These are phyloP conservation scores for Thraustochytrium sp. DNA, from an alignment of 352 stramenopile genomes.

Conservation along the genomic window DNA sequence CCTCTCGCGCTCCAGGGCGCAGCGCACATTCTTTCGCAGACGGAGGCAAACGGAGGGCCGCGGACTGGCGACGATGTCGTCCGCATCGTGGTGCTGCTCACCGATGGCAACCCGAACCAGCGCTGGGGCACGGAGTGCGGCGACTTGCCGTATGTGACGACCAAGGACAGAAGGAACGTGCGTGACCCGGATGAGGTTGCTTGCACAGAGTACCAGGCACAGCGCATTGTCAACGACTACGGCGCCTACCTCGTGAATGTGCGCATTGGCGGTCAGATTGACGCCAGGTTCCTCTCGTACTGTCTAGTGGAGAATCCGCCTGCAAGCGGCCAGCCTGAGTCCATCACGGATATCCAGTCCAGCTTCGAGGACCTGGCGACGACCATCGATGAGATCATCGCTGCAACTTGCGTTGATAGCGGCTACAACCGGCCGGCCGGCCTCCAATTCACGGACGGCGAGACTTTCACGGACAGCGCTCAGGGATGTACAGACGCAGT, in stretches of 20 bases:
- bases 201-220: neutral
- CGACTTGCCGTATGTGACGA: neutral
- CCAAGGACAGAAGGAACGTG: neutral
- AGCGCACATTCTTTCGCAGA: neutral
- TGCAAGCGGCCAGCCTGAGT: neutral
- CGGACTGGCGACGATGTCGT: neutral
- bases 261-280: neutral
- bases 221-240: neutral
- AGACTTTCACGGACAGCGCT: neutral
- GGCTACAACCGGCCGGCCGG: no score
- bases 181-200: neutral
- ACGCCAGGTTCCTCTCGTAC: neutral
- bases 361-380: neutral
- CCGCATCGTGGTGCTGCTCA: neutral
- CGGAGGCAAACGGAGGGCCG: neutral
- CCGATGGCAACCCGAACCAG: constrained; percentile 2
- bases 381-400: neutral
- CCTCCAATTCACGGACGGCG: neutral
- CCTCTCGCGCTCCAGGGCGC: neutral
- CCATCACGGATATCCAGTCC: neutral
- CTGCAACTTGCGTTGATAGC: neutral
- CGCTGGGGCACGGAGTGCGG: neutral
- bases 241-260: neutral
- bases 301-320: neutral
- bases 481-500: neutral